Evolutionary conservation across 1,284 basidiomycete genomes (phyloP).

Genomic region (Ceratobasidium sp.): DNA sequence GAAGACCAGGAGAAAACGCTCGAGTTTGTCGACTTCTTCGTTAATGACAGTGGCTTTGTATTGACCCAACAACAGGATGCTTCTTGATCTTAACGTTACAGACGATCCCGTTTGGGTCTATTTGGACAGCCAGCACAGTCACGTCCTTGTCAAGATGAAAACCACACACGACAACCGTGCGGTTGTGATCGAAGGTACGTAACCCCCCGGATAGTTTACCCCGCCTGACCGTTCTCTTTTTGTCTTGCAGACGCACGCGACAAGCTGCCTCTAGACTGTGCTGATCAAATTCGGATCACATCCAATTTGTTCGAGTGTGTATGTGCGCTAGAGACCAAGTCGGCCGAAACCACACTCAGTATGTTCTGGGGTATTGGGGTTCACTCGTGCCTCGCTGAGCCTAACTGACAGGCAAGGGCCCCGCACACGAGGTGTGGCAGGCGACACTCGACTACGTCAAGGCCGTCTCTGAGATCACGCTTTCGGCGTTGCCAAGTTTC

Average conservation of each 20-base stretch:
- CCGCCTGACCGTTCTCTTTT: not conserved
- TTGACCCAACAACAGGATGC: slow-evolving; percentile 65
- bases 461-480: slow-evolving; percentile 61
- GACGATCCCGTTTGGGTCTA: slow-evolving; percentile 95
- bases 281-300: slow-evolving; percentile 56
- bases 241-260: slow-evolving; percentile 17
- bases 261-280: slow-evolving; percentile 22
- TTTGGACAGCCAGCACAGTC: slow-evolving; percentile 91
- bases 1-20: slow-evolving; percentile 98
- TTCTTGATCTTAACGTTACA: slow-evolving; percentile 81
- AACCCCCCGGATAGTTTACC: slow-evolving; percentile 40
- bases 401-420: slow-evolving; percentile 62
- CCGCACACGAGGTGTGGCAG: slow-evolving; percentile 83
- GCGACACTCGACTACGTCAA: slow-evolving; percentile 71
- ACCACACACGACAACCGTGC: slow-evolving; percentile 69
- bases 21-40: slow-evolving; percentile 69
- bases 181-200: slow-evolving; percentile 68
- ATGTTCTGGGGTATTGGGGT: slow-evolving; percentile 50
- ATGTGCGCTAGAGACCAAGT: slow-evolving; percentile 69
- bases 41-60: slow-evolving; percentile 16
- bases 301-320: slow-evolving; percentile 68
- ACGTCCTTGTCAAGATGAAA: slow-evolving; percentile 84
- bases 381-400: slow-evolving; percentile 9
- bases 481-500: slow-evolving; percentile 83
- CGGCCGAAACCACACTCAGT: slow-evolving; percentile 74